These are phyloP conservation scores for Brassica hybrid DNA, from an alignment of 441 rosid species.

Conservation along the genomic window DNA sequence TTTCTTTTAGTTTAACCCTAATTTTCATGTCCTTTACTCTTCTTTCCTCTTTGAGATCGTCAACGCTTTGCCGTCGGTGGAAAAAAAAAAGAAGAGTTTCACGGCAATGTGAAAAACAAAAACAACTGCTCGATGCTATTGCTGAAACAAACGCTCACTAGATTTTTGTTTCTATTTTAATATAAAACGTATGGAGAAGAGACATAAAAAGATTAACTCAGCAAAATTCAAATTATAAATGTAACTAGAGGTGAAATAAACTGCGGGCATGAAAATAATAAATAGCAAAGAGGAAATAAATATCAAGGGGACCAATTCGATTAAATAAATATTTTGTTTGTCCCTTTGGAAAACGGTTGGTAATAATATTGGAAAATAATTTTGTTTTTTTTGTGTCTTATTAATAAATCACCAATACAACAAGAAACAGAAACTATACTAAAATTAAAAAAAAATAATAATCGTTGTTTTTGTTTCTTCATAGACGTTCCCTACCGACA, in stretches of 20 bases:
- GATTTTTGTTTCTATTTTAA: conserved; percentile 22
- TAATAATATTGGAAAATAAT: conserved; percentile 3
- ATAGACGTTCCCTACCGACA: conserved; percentile 31
- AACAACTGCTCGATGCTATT: conserved; percentile 31
- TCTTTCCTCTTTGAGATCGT: conserved; percentile 18
- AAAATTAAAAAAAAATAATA: conserved; percentile 4
- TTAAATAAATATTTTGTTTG: conserved; percentile 9
- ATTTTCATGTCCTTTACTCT: not conserved
- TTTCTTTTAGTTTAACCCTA: conserved; percentile 41
- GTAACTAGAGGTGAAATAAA: conserved; percentile 5
- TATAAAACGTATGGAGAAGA: too few relatives aligned
- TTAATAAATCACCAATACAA: conserved; percentile 17
- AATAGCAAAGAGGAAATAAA: not conserved
- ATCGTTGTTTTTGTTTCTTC: conserved; percentile 15
- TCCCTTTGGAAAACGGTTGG: conserved; percentile 19
- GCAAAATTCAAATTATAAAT: too few relatives aligned
- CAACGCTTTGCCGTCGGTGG: conserved; percentile 26
- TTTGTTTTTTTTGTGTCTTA: conserved; percentile 3
- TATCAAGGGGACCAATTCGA: conserved; percentile 34
- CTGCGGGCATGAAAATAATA: not conserved
- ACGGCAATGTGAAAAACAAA: conserved; percentile 33
- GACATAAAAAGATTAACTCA: not conserved
- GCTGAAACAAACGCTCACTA: too few relatives aligned
- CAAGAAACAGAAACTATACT: conserved; percentile 3
- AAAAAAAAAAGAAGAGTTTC: too few relatives aligned